Percentiles rank a stretch among this genome's conserved stretches.
Conservation (phyloP, 257 asterid species). For the Schizonepeta tenuifolia region DNA sequence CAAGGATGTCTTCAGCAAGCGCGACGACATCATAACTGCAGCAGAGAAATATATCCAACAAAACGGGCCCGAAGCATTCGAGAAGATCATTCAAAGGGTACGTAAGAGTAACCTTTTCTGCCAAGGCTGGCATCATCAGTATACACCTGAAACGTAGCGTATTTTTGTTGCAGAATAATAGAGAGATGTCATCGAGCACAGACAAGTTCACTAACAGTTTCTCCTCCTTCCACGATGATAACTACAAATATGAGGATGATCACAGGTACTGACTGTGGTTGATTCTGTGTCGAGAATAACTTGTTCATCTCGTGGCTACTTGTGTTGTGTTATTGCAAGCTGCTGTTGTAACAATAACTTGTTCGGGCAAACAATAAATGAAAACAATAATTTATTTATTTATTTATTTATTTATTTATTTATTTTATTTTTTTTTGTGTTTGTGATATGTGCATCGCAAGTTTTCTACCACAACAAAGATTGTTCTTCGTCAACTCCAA, state of each 20-base stretch:
- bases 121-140: background rate
- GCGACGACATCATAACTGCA: constrained; percentile 74
- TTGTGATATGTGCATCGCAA: too few species aligned
- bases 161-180: constrained; percentile 46
- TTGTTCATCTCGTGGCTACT: background rate
- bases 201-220: constrained; percentile 36
- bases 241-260: constrained; percentile 51
- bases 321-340: constrained; percentile 12
- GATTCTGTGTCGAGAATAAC: background rate
- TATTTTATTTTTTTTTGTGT: background rate
- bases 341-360: constrained; percentile 24
- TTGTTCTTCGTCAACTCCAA: background rate
- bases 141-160: background rate
- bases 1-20: constrained; percentile 63
- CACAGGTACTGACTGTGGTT: constrained; percentile 49
- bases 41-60: constrained; percentile 78
- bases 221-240: constrained; percentile 58
- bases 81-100: constrained; percentile 78
- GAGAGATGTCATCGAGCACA: constrained; percentile 37
- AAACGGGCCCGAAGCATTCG: constrained; percentile 80
- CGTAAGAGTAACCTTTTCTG: background rate
- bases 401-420: too few species aligned
- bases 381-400: too few species aligned
- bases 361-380: background rate
- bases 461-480: background rate